Evolutionary conservation across 2,329 filamentous ascomycete species (phyloP), one percentile per base, ranked within the genome.

Genomic region (Zymoseptoria crescenta): DNA sequence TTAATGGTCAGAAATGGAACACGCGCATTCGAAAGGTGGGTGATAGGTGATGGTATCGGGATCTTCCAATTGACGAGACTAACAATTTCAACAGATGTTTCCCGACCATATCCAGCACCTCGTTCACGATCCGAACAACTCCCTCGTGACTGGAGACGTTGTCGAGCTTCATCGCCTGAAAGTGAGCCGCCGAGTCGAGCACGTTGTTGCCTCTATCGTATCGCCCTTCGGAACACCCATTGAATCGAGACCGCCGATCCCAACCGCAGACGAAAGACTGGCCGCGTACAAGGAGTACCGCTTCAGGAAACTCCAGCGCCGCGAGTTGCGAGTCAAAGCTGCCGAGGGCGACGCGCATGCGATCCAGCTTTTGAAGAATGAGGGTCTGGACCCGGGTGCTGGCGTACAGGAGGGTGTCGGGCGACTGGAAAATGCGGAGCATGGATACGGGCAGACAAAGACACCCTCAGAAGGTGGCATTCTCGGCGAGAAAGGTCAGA

Each of bases 121-220:
- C 29, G 88, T 92, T 45, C 87, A 91, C 77, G 89, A 94, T 74
- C 89, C 89, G 28, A 84, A 83, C 73, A 83, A 85, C 66, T 91
- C 87, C 27, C 81, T 91, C 45, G 81, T 85, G 59, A 81, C 82
- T 55, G 89, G 89, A 70, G 89, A 94, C 72, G 83, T 93, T 2
- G 83, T 94, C 28, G 80, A 83, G 62, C 88, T 93, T 66, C 83
- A 86, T 56, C 81, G 84, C 62, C 88, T 93, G 67, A 83, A 83
- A 56, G 83, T 82, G 6, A 85, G 83, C 49, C 84, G 84, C 62
- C 56, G 55, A 21, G 89, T 92, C 67, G 83, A 84, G 27, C 88
- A 93, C 68, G 85, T 92, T 41, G 85, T 94, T 28, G 85, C 86
- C 64, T 79, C 82, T 62, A 91, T 94, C 66, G 82, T 93, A 62